phyloP scores from a whole-genome alignment of 176 grass and related monocot species.

The Triticum urartu region DNA sequence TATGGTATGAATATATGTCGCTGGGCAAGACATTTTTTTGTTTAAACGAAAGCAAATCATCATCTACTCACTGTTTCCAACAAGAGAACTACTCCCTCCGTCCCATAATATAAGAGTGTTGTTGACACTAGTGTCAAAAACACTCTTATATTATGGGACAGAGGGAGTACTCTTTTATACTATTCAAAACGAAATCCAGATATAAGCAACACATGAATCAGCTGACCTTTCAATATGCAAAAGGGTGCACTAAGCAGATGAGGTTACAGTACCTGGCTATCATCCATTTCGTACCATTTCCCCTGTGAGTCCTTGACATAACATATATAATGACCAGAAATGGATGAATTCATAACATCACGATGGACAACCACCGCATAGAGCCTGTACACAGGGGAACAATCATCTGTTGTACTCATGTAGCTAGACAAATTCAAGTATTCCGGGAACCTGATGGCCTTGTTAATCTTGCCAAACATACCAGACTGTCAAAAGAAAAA shows the following conservation, averaged over 20 bases:
- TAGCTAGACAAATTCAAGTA: slow-evolving; percentile 68
- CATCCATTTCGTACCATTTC: slow-evolving; percentile 79
- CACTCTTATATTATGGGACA: no score
- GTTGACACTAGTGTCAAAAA: no score
- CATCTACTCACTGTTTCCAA: slow-evolving; percentile 2
- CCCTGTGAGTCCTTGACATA: slow-evolving; percentile 78
- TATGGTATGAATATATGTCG: background rate
- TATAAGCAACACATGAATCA: background rate
- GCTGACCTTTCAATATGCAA: slow-evolving; percentile 14
- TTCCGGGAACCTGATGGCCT: slow-evolving; percentile 62
- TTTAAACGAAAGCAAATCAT: background rate
- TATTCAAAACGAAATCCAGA: background rate
- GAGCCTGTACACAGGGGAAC: slow-evolving; percentile 64
- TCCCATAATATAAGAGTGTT: no score
- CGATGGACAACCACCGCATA: slow-evolving; percentile 91
- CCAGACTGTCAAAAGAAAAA: slow-evolving; percentile 60
- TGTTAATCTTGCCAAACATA: slow-evolving; percentile 72
- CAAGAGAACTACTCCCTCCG: background rate
- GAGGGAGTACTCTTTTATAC: background rate
- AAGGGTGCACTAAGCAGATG: background rate
- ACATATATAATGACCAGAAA: slow-evolving; percentile 88
- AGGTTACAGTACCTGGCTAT: slow-evolving; percentile 66
- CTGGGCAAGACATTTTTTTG: background rate
- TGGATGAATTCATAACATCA: slow-evolving; percentile 60
- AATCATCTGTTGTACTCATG: slow-evolving; percentile 74